A percentile compares a stretch with the other conserved stretches of the same genome.
These are phyloP conservation scores for Linaria vulgaris DNA, from an alignment of 257 asterid species.

Conservation along the genomic window DNA sequence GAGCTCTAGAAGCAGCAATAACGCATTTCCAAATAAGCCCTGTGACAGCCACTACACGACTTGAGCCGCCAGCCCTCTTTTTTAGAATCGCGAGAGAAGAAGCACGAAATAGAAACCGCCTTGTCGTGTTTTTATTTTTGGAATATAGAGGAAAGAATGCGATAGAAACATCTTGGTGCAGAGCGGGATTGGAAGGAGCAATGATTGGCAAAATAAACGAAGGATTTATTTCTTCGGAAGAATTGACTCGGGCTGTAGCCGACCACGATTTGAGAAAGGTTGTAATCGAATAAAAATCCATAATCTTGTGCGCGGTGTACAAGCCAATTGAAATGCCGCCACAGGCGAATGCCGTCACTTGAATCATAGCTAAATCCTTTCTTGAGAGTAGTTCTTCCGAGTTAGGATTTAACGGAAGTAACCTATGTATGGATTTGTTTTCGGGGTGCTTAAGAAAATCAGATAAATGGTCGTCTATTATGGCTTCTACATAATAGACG, in stretches of 20 bases:
- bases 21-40: conserved; percentile 14
- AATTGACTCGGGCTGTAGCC: too few relatives aligned
- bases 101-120: conserved; percentile 1
- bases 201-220: not conserved
- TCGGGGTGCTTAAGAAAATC: too few relatives aligned
- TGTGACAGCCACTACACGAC: conserved; percentile 10
- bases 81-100: not conserved
- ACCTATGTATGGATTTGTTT: too few relatives aligned
- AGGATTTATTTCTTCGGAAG: not conserved
- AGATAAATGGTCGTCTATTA: too few relatives aligned
- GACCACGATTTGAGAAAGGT: too few relatives aligned
- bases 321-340: too few relatives aligned
- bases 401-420: too few relatives aligned
- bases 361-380: too few relatives aligned
- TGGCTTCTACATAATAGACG: not conserved
- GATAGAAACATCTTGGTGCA: not conserved
- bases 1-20: not conserved
- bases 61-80: not conserved
- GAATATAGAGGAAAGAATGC: not conserved
- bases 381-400: too few relatives aligned
- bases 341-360: too few relatives aligned
- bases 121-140: not conserved
- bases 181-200: not conserved
- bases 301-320: too few relatives aligned
- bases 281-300: too few relatives aligned